Conservation (phyloP, 1,284 basidiomycete genomes). For the Cutaneotrichosporon spelunceum region DNA sequence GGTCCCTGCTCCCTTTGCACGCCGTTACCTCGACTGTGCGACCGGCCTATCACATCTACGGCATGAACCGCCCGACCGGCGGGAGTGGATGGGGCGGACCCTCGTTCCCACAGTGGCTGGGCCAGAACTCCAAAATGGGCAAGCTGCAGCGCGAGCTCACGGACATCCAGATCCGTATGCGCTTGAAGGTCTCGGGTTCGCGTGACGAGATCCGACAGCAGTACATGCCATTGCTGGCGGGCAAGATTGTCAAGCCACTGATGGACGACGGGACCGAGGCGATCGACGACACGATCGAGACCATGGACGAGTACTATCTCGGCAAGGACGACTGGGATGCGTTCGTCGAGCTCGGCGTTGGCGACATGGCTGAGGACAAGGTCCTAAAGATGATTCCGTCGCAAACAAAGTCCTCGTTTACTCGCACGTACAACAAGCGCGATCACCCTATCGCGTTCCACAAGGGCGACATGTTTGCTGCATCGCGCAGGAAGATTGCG, state of each 20-base stretch:
- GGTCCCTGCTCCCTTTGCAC: conserved; percentile 91
- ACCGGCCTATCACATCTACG: conserved; percentile 78
- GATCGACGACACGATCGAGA: conserved; percentile 73
- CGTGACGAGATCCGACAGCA: conserved; percentile 83
- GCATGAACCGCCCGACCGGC: conserved; percentile 48
- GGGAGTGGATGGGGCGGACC: conserved; percentile 63
- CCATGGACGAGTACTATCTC: conserved; percentile 93
- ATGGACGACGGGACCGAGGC: conserved; percentile 64
- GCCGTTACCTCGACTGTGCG: conserved; percentile 83
- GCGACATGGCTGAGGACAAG: conserved; percentile 66
- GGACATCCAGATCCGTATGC: conserved; percentile 93
- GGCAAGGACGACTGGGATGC: conserved; percentile 95
- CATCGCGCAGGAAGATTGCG: conserved; percentile 67
- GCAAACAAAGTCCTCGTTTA: conserved; percentile 79
- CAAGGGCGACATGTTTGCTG: conserved; percentile 72
- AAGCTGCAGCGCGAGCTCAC: conserved; percentile 77
- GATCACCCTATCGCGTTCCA: conserved; percentile 92
- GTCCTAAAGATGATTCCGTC: conserved; percentile 79
- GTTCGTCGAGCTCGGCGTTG: conserved; percentile 87
- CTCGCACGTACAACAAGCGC: conserved; percentile 78
- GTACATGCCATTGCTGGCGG: conserved; percentile 82
- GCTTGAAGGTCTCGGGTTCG: conserved; percentile 84
- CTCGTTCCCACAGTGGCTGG: conserved; percentile 90
- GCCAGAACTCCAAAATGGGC: conserved; percentile 89
- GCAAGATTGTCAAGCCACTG: conserved; percentile 74